Conservation (phyloP, 2,329 filamentous ascomycete genomes). For the Monosporascus sp. region DNA sequence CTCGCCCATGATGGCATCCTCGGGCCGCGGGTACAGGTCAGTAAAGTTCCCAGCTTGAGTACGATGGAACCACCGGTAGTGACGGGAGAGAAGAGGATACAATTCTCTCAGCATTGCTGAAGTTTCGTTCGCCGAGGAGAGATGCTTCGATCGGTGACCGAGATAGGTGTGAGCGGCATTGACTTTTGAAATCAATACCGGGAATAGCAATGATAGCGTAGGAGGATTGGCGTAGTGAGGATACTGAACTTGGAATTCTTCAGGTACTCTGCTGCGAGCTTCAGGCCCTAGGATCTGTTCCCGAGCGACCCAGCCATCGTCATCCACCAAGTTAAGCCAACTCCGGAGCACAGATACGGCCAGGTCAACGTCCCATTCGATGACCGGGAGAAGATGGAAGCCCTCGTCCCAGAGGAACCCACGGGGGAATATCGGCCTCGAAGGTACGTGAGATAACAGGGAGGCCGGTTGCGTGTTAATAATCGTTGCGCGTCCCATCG, state of each 20-base stretch:
- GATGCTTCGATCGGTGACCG: slow-evolving; percentile 85
- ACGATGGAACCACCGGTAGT: slow-evolving; percentile 88
- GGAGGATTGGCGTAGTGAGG: slow-evolving; percentile 95
- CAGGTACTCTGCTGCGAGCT: slow-evolving; percentile 84
- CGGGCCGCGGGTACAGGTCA: slow-evolving; percentile 75
- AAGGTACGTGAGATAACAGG: slow-evolving; percentile 82
- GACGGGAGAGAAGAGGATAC: slow-evolving; percentile 67
- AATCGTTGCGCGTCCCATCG: slow-evolving; percentile 60
- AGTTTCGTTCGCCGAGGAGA: slow-evolving; percentile 43
- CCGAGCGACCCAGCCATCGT: slow-evolving; percentile 89
- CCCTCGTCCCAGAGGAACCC: slow-evolving; percentile 96
- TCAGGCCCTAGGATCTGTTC: slow-evolving; percentile 88
- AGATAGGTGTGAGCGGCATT: slow-evolving; percentile 89
- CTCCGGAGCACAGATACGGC: slow-evolving; percentile 78
- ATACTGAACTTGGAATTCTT: slow-evolving; percentile 91
- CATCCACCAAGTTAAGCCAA: slow-evolving; percentile 90
- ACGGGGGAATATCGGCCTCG: slow-evolving; percentile 84
- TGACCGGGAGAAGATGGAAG: slow-evolving; percentile 80
- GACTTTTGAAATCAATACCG: slow-evolving; percentile 91
- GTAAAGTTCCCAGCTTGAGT: slow-evolving; percentile 84
- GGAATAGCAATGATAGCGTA: slow-evolving; percentile 84
- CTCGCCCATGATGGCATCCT: slow-evolving; percentile 79
- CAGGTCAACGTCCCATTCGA: slow-evolving; percentile 87
- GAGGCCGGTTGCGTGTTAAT: slow-evolving; percentile 71
- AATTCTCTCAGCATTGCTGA: neutral